Conservation (phyloP, 495 filamentous ascomycete genomes). For the Aspergillus steynii region DNA sequence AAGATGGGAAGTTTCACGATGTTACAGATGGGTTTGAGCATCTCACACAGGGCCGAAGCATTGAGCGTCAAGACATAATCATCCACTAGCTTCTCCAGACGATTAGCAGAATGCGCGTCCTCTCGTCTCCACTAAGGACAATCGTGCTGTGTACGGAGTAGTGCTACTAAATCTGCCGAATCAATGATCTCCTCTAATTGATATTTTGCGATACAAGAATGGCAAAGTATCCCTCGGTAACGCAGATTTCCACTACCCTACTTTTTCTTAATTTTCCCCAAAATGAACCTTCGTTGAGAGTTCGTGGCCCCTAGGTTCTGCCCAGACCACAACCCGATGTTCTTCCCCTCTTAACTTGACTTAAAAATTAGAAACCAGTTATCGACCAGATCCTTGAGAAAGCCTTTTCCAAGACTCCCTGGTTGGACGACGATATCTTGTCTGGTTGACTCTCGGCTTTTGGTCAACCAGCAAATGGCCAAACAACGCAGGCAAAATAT, state of each 20-base stretch:
- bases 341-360: not conserved
- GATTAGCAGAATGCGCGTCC: too few species aligned
- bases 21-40: not conserved
- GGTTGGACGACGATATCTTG: too few species aligned
- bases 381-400: not conserved
- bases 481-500: not conserved
- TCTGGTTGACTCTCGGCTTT: not conserved
- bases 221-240: too few species aligned
- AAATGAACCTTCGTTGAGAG: not conserved
- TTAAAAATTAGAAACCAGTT: not conserved
- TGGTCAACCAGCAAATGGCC: not conserved
- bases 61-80: not conserved
- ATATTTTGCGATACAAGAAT: not conserved
- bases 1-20: not conserved
- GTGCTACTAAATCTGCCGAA: not conserved
- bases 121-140: not conserved
- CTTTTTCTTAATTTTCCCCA: too few species aligned
- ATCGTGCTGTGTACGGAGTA: not conserved
- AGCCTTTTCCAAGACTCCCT: not conserved
- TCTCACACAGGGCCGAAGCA: not conserved
- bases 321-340: not conserved
- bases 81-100: not conserved
- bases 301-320: not conserved
- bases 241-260: too few species aligned
- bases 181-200: not conserved